Evolutionary conservation across 768 basidiomycete genomes (phyloP).

Genomic region (Dentipellis sp.): DNA sequence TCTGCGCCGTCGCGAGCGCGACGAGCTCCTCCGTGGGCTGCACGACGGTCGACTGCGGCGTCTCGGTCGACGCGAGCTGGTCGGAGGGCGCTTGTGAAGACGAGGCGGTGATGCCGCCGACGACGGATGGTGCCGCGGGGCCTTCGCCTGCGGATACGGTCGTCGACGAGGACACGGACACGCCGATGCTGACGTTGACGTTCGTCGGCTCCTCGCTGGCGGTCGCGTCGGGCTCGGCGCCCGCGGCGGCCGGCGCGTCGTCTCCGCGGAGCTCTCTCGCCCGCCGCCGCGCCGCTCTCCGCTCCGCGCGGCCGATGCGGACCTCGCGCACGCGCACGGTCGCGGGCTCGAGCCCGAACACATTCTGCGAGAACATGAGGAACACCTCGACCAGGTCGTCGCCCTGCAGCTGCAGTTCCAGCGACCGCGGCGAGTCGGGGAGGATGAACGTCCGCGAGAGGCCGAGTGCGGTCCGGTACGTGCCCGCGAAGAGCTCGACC

Average conservation of each 20-base stretch:
- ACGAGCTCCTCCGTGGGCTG: constrained; percentile 50
- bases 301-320: constrained; percentile 80
- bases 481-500: constrained; percentile 89
- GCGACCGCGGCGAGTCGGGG: constrained; percentile 80
- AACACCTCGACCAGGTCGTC: constrained; percentile 91
- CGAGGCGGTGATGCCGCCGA: constrained; percentile 6
- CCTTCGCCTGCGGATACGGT: constrained; percentile 27
- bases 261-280: constrained; percentile 55
- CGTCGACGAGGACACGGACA: constrained; percentile 47
- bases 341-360: constrained; percentile 87
- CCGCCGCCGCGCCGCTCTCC: constrained; percentile 74
- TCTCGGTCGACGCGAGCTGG: constrained; percentile 21
- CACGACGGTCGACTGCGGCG: constrained; percentile 28
- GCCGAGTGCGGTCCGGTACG: constrained; percentile 80
- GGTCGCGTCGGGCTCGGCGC: constrained; percentile 30
- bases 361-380: constrained; percentile 83
- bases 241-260: constrained; percentile 35
- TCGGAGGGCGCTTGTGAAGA: constrained; percentile 16
- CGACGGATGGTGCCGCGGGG: constrained; percentile 29
- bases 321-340: constrained; percentile 94
- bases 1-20: constrained; percentile 57
- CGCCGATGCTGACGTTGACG: constrained; percentile 33
- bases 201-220: constrained; percentile 41
- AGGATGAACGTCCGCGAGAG: constrained; percentile 90
- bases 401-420: constrained; percentile 84